These are phyloP conservation scores for Corniculantispora saksenae DNA, from an alignment of 2,329 filamentous ascomycete species.

Conservation along the genomic window DNA sequence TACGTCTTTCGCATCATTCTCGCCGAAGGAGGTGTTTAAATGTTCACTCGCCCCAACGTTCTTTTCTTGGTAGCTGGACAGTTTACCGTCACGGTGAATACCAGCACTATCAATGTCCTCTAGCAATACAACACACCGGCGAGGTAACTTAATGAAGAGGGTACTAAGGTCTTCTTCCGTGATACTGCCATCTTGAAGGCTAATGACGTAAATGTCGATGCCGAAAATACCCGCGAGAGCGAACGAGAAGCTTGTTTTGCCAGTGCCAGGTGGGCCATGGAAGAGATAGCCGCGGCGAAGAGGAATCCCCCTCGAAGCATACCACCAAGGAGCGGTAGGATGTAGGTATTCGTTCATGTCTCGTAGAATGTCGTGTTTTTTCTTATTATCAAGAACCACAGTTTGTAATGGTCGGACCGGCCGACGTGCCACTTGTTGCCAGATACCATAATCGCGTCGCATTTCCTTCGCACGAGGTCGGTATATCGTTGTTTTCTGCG, in stretches of 20 bases:
- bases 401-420: slow-evolving; percentile 73
- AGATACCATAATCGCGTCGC: slow-evolving; percentile 49
- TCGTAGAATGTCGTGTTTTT: slow-evolving; percentile 65
- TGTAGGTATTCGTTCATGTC: slow-evolving; percentile 81
- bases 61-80: no score
- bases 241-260: slow-evolving; percentile 69
- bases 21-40: no score
- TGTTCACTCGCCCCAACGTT: no score
- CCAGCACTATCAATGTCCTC: slow-evolving; percentile 72
- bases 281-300: slow-evolving; percentile 78
- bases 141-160: slow-evolving; percentile 62
- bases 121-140: slow-evolving; percentile 64
- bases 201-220: slow-evolving; percentile 66
- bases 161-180: slow-evolving; percentile 62
- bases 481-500: slow-evolving; percentile 60
- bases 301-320: slow-evolving; percentile 73
- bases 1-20: no score
- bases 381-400: slow-evolving; percentile 68
- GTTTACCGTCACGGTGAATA: slow-evolving; percentile 46
- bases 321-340: slow-evolving; percentile 69
- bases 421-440: slow-evolving; percentile 60
- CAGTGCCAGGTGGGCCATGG: slow-evolving; percentile 72
- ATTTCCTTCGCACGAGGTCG: slow-evolving; percentile 49
- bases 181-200: slow-evolving; percentile 55
- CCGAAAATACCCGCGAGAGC: slow-evolving; percentile 66